Evolutionary conservation across 441 rosid species (phyloP).

Genomic region (Aleurites moluccanus): DNA sequence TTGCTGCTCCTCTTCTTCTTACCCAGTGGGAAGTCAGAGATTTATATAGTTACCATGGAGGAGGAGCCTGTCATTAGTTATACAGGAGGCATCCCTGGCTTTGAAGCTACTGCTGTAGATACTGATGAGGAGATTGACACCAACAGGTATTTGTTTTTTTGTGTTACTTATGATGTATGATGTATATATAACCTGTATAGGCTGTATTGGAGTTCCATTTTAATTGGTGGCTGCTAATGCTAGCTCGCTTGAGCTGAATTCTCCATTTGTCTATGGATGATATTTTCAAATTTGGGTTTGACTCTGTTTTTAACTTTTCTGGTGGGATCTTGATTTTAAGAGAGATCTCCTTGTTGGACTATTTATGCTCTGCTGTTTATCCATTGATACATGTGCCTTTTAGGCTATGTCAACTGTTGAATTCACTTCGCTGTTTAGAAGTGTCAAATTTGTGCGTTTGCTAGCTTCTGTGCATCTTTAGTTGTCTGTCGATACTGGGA

Average conservation of each 20-base stretch:
- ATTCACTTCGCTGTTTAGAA: not conserved
- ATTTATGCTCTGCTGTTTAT: not conserved
- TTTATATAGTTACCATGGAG: constrained; percentile 82
- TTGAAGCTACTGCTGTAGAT: constrained; percentile 84
- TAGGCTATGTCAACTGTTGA: not conserved
- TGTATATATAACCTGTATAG: not conserved
- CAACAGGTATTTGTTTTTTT: constrained; percentile 50
- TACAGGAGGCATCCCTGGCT: constrained; percentile 81
- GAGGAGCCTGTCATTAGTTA: constrained; percentile 94
- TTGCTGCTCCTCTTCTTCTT: constrained; percentile 41
- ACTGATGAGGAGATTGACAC: constrained; percentile 80
- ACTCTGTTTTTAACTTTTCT: not conserved
- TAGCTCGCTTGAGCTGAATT: not conserved
- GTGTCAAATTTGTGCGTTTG: not conserved
- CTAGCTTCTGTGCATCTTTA: not conserved
- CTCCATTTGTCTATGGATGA: not conserved
- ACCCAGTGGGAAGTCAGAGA: constrained; percentile 52
- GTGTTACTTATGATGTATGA: not conserved
- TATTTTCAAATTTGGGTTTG: not conserved
- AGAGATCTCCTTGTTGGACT: constrained; percentile 2
- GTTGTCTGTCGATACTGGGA: not conserved
- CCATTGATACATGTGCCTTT: not conserved
- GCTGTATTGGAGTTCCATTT: not conserved
- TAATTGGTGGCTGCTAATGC: not conserved
- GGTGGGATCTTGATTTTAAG: constrained; percentile 4